Conservation (phyloP, 805 yeast species). For the Wickerhamia fluorescens region DNA sequence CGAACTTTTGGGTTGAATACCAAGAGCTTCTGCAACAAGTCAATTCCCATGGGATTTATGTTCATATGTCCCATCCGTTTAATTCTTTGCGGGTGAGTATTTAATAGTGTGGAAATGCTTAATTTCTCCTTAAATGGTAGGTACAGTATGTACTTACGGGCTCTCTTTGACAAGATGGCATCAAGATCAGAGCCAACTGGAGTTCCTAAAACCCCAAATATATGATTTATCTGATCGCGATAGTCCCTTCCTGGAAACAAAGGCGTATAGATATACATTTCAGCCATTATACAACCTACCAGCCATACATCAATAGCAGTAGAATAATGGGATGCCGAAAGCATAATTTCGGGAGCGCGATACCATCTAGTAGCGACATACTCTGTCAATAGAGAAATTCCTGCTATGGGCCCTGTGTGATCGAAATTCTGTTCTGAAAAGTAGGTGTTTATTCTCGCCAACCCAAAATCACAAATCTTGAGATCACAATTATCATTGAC, state of each 20-base stretch:
- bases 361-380: conserved; percentile 85
- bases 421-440: no score
- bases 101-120: conserved; percentile 12
- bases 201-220: conserved; percentile 64
- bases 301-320: conserved; percentile 79
- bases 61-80: conserved; percentile 8
- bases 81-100: conserved; percentile 14
- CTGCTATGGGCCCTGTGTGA: conserved; percentile 4
- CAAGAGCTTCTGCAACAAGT: conserved; percentile 9
- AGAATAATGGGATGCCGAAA: conserved; percentile 63
- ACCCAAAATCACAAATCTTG: conserved; percentile 74
- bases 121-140: conserved; percentile 15
- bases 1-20: conserved; percentile 5
- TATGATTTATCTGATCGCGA: conserved; percentile 58
- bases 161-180: conserved; percentile 18
- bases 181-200: conserved; percentile 34
- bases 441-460: conserved; percentile 46
- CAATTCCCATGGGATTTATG: conserved; percentile 22
- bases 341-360: conserved; percentile 79
- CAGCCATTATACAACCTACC: conserved; percentile 72
- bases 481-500: conserved; percentile 66
- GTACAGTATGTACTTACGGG: conserved; percentile 17
- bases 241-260: conserved; percentile 73
- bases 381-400: conserved; percentile 54
- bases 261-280: conserved; percentile 54